Base-by-base conservation (phyloP, 2,329 filamentous ascomycete genomes). In the Penicillium sp. region DNA sequence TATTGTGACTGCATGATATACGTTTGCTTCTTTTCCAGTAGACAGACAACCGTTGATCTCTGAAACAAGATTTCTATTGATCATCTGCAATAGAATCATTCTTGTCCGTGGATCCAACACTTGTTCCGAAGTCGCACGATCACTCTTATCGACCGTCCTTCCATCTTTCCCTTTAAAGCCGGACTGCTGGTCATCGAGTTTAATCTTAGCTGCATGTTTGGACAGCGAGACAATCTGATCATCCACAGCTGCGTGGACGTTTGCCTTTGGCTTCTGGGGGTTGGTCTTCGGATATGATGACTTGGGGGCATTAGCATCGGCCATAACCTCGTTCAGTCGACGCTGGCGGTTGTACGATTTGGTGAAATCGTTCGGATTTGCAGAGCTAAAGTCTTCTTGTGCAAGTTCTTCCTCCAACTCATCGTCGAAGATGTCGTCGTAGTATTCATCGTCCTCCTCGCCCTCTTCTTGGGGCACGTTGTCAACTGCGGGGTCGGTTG, bases 1-100 rank as follows among this genome's bases (percentile, higher is more conserved):
- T 1, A 84, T 78, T 3, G 85, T 82, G 11, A 96, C 81, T 18
- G 93, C 91, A 61, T 95, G 91, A 75, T 99, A 99, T 24, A 99
- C 94, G 71, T 99, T 99, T 59, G 94, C 94, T 74, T 99, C 94
- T 72, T 99, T 99, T 56, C 94, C 94, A 0, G 94, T 99, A 60
- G 91, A 96, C 64, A 99, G 83, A 69, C 94, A 94, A 47, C 95
- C 94, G 71, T 99, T 91, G 52, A 99, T 87, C 73, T 97, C 92
- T 57, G 88, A 90, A 50, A 99, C 86, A 61, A 93, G 81, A 59
- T 91, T 88, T 33, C 91, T 86, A 73, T 97, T 97, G 78, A 97
- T 93, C 83, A 99, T 91, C 76, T 97, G 91, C 62, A 97, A 80
- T 54, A 99, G 79, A 60, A 99, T 92, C 90, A 97, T 96, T 63